Conservation (phyloP, 306 rosid species). For the Pyrus communis region DNA sequence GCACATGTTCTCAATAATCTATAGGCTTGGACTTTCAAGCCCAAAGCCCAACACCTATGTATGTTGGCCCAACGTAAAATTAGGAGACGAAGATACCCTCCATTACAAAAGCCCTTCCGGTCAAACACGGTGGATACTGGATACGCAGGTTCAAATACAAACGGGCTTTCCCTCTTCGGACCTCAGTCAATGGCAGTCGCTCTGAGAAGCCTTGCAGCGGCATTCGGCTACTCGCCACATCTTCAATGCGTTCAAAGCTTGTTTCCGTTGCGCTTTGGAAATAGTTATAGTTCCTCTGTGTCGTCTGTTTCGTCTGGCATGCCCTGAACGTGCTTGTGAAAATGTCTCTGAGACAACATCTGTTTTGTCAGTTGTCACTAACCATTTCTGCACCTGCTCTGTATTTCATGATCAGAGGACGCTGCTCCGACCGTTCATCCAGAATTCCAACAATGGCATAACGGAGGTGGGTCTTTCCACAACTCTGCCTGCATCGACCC, state of each 20-base stretch:
- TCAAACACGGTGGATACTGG: background rate
- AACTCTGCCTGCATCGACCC: conserved; percentile 58
- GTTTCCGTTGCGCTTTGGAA: background rate
- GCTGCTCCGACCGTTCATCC: conserved; percentile 9
- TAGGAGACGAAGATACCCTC: background rate
- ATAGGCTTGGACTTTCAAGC: no score
- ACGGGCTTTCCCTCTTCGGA: background rate
- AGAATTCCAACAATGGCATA: conserved; percentile 58
- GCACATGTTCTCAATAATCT: no score
- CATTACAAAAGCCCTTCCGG: background rate
- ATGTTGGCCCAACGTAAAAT: no score
- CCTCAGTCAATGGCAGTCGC: conserved; percentile 10
- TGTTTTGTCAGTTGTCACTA: background rate
- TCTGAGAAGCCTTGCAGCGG: conserved; percentile 25
- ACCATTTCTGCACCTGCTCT: conserved; percentile 12
- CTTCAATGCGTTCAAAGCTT: conserved; percentile 1
- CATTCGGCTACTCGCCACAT: conserved; percentile 14
- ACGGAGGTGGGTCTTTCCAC: conserved; percentile 81
- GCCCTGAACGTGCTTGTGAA: conserved; percentile 10
- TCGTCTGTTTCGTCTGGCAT: background rate
- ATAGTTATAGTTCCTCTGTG: conserved; percentile 3
- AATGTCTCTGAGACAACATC: conserved; percentile 4
- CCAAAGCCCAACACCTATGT: no score
- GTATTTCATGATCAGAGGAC: conserved; percentile 40
- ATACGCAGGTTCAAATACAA: background rate